phyloP scores from a whole-genome alignment of 1,284 basidiomycete genomes.

The Meira miltonrushii region DNA sequence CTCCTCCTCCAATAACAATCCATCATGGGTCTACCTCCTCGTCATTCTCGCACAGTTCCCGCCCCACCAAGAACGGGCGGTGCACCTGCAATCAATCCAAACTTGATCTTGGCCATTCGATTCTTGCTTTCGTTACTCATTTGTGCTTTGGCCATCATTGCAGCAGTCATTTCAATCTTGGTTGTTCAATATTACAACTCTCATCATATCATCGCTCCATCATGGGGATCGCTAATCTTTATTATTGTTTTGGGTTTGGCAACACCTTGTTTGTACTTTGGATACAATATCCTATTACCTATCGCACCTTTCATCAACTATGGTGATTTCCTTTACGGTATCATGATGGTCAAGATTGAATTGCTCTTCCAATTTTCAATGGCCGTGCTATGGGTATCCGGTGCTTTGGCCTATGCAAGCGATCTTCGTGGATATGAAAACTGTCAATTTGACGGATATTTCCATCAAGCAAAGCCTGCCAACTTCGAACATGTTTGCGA shows the following conservation, averaged over 20 bases:
- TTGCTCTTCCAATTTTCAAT: conserved; percentile 50
- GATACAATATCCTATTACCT: conserved; percentile 52
- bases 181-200: conserved; percentile 51
- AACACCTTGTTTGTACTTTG: conserved; percentile 51
- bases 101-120: conserved; percentile 40
- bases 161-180: conserved; percentile 44
- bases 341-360: conserved; percentile 52
- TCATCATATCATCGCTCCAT: conserved; percentile 50
- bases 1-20: neutral
- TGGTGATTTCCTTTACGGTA: conserved; percentile 46
- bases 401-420: conserved; percentile 50
- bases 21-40: conserved; percentile 40
- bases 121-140: conserved; percentile 45
- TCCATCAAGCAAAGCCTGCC: conserved; percentile 51
- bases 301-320: conserved; percentile 48
- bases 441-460: conserved; percentile 53
- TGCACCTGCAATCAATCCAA: conserved; percentile 40
- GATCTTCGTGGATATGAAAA: conserved; percentile 52
- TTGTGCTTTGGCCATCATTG: conserved; percentile 41
- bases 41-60: conserved; percentile 36
- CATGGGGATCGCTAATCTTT: conserved; percentile 54
- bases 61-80: conserved; percentile 23
- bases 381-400: conserved; percentile 52
- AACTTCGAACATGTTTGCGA: conserved; percentile 52
- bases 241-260: conserved; percentile 52